Evolutionary conservation across 495 filamentous ascomycete genomes (phyloP).

Genomic region (Penicillium desertorum): DNA sequence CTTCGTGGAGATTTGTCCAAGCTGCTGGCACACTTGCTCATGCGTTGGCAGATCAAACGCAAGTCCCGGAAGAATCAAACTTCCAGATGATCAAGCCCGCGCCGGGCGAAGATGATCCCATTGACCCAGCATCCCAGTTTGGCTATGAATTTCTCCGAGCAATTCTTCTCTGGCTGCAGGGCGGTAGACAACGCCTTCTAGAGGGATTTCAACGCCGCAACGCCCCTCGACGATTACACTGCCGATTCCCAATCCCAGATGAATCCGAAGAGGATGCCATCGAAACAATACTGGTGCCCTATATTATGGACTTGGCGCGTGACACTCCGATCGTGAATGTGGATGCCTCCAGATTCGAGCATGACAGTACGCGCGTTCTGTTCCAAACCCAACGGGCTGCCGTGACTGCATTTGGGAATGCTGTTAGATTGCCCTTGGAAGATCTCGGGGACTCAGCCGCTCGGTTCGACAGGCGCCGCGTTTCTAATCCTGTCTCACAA

Average conservation of each 20-base stretch:
- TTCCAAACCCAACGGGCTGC: slow-evolving; percentile 58
- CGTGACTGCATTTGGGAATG: slow-evolving; percentile 55
- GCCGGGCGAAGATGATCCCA: slow-evolving; percentile 45
- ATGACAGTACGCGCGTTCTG: slow-evolving; percentile 50
- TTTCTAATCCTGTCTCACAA: slow-evolving; percentile 24
- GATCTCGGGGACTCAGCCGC: slow-evolving; percentile 41
- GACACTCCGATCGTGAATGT: slow-evolving; percentile 53
- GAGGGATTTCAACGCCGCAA: slow-evolving; percentile 53
- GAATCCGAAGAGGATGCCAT: slow-evolving; percentile 52
- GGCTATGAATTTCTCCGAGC: slow-evolving; percentile 67
- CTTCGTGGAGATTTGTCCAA: slow-evolving; percentile 64
- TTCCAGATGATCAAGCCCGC: slow-evolving; percentile 49
- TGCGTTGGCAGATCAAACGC: slow-evolving; percentile 49
- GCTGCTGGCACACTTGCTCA: slow-evolving; percentile 62
- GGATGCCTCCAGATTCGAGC: slow-evolving; percentile 59
- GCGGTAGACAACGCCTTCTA: slow-evolving; percentile 52
- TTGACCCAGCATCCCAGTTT: slow-evolving; percentile 49
- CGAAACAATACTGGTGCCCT: slow-evolving; percentile 57
- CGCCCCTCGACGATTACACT: slow-evolving; percentile 32
- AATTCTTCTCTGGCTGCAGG: slow-evolving; percentile 61
- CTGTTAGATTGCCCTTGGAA: slow-evolving; percentile 52
- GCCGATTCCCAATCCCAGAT: slow-evolving; percentile 53
- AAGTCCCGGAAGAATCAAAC: slow-evolving; percentile 18
- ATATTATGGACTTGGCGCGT: slow-evolving; percentile 52
- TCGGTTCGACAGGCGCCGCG: slow-evolving; percentile 27